Conservation (phyloP, 192 early-diverging fungal species). For the Irineochytrium annulatum region DNA sequence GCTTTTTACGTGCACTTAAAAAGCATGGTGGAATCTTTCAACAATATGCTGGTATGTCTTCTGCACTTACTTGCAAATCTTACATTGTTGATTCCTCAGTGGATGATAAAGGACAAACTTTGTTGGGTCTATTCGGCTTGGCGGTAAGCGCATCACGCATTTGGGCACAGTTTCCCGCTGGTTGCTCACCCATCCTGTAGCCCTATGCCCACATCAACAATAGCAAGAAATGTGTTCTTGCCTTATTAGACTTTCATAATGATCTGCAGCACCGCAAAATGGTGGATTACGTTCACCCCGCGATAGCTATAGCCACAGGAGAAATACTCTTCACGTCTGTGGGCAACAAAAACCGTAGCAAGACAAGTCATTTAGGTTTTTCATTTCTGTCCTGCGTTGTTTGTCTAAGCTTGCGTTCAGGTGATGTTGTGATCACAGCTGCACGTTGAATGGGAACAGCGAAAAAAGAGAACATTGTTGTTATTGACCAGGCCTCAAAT, state of each 20-base stretch:
- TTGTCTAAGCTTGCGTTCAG: too few species aligned
- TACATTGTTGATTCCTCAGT: too few species aligned
- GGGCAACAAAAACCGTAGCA: neutral
- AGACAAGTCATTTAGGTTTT: neutral
- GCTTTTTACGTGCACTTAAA: too few species aligned
- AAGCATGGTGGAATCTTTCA: neutral
- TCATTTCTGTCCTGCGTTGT: too few species aligned
- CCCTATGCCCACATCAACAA: slow-evolving; percentile 1
- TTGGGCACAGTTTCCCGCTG: too few species aligned
- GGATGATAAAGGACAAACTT: neutral
- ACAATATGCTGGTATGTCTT: neutral
- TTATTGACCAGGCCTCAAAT: too few species aligned
- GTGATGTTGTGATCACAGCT: neutral
- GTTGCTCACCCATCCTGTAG: too few species aligned
- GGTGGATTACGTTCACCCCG: neutral
- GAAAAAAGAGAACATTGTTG: too few species aligned
- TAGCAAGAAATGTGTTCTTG: neutral
- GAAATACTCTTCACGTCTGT: neutral
- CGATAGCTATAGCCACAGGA: neutral
- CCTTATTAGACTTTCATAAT: neutral
- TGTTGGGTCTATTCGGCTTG: neutral
- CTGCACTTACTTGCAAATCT: too few species aligned
- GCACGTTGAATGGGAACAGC: neutral
- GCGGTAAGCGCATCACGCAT: too few species aligned
- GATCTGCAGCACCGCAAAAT: too few species aligned